Evolutionary conservation across 2,329 filamentous ascomycete species (phyloP).

Genomic region (Alternaria infectoria): DNA sequence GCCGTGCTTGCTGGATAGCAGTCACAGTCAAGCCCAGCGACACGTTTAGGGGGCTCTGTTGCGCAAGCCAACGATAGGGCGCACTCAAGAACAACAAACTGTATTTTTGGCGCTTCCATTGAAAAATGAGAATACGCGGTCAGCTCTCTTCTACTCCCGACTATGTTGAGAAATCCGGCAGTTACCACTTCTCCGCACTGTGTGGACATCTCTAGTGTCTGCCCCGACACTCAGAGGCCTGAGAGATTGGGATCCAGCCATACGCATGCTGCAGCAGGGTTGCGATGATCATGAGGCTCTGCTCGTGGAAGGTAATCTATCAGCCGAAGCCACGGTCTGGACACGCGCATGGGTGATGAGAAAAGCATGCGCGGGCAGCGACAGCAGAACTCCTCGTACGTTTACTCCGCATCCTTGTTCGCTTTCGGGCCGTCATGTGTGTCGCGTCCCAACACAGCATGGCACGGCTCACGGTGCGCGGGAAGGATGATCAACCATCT

Average conservation of each 20-base stretch:
- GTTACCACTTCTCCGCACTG: not conserved
- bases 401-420: conserved; percentile 7
- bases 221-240: not conserved
- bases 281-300: conserved; percentile 26
- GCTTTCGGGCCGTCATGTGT: conserved; percentile 11
- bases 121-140: not conserved
- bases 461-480: conserved; percentile 16
- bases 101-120: not conserved
- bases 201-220: not conserved
- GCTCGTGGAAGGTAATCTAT: conserved; percentile 19
- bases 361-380: conserved; percentile 9
- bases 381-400: conserved; percentile 2
- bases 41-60: conserved; percentile 9
- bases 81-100: not conserved
- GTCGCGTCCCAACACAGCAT: conserved; percentile 12
- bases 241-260: conserved; percentile 3
- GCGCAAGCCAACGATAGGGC: conserved; percentile 10
- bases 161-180: not conserved
- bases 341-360: not conserved
- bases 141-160: not conserved
- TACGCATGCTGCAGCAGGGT: not conserved
- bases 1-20: not conserved
- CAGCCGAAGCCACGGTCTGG: conserved; percentile 2
- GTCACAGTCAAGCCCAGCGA: conserved; percentile 12
- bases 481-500: conserved; percentile 29